Conservation (phyloP, 441 rosid species). For the Bocquillonia castaneifolia region DNA sequence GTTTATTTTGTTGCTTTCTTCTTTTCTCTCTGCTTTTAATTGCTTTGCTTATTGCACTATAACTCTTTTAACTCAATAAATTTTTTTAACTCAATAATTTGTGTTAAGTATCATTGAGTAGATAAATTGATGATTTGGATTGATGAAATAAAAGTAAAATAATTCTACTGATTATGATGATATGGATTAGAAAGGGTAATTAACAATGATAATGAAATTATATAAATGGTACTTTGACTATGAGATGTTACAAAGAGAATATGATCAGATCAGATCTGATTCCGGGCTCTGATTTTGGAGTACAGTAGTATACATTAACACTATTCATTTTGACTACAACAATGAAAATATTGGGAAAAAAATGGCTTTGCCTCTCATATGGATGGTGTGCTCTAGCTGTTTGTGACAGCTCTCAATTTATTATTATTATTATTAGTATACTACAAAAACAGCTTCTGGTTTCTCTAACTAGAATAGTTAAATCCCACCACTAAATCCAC, state of each 20-base stretch:
- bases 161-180: neutral
- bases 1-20: conserved; percentile 4
- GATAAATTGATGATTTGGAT: conserved; percentile 5
- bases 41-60: conserved; percentile 15
- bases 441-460: no score
- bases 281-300: neutral
- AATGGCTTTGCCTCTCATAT: neutral
- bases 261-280: conserved; percentile 1
- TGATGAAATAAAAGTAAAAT: neutral
- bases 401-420: no score
- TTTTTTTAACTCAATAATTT: neutral
- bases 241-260: neutral
- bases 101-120: neutral
- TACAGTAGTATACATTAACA: neutral
- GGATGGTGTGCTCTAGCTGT: neutral
- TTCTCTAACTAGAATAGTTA: no score
- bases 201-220: neutral
- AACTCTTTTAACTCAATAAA: neutral
- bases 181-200: neutral
- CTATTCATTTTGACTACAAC: neutral
- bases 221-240: neutral
- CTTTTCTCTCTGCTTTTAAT: conserved; percentile 4
- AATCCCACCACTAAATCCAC: no score
- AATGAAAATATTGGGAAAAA: neutral
- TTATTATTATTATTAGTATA: no score